Evolutionary conservation across 2,329 filamentous ascomycete species (phyloP).

Genomic region (Colletotrichum orbiculare): DNA sequence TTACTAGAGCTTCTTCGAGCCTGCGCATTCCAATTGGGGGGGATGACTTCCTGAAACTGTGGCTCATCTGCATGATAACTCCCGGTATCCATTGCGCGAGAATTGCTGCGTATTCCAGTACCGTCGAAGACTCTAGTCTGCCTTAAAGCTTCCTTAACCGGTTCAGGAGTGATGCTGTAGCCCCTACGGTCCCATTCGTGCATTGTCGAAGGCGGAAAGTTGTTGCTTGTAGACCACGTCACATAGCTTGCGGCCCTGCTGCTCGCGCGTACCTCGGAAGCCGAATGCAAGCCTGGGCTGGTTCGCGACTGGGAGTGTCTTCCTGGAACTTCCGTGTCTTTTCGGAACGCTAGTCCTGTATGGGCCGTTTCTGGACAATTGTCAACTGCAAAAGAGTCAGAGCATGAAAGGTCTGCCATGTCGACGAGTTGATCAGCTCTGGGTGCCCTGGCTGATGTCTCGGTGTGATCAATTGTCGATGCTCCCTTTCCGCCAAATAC

Average conservation of each 20-base stretch:
- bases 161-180: constrained; percentile 21
- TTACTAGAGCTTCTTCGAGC: too few relatives aligned
- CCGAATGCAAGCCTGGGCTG: neutral
- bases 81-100: neutral
- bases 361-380: too few relatives aligned
- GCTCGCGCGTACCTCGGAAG: neutral
- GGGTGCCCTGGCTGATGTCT: neutral
- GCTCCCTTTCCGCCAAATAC: constrained; percentile 44
- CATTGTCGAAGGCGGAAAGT: neutral
- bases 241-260: constrained; percentile 36
- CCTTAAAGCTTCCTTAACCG: constrained; percentile 14
- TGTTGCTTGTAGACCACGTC: constrained; percentile 40
- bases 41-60: too few relatives aligned
- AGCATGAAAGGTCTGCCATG: too few relatives aligned
- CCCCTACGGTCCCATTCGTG: neutral
- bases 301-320: neutral
- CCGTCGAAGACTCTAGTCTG: constrained; percentile 27
- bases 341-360: neutral
- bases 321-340: neutral
- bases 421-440: too few relatives aligned
- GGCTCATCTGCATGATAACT: neutral
- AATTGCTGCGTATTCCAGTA: neutral
- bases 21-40: too few relatives aligned
- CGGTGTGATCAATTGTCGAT: neutral
- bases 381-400: too few relatives aligned